Percentiles rank a stretch among this genome's conserved stretches.
Conservation (phyloP, 257 asterid genomes). For the Petunia secreta region DNA sequence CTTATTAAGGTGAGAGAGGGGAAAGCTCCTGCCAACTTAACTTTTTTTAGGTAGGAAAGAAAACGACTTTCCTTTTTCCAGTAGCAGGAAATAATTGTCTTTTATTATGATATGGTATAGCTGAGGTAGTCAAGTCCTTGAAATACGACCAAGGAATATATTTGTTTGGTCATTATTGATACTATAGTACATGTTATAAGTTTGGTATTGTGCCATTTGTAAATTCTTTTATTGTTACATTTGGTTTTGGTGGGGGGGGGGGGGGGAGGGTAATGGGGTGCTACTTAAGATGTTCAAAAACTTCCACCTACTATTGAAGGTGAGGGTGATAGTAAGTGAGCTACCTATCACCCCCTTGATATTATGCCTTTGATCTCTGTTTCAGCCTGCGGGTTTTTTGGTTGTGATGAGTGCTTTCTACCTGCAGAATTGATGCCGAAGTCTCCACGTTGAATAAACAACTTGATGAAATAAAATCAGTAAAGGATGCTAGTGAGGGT, state of each 20-base stretch:
- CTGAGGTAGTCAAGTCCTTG: not conserved
- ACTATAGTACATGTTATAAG: slow-evolving; percentile 5
- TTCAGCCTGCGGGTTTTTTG: not conserved
- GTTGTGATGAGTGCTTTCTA: slow-evolving; percentile 14
- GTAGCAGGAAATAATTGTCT: not conserved
- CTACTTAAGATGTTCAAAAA: not conserved
- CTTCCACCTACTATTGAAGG: slow-evolving; percentile 15
- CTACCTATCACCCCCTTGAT: slow-evolving; percentile 4
- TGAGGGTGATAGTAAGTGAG: slow-evolving; percentile 14
- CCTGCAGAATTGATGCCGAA: slow-evolving; percentile 84
- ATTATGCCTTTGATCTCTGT: not conserved
- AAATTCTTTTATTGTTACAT: not conserved
- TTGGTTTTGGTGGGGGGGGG: no score
- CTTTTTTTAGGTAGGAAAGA: slow-evolving; percentile 3
- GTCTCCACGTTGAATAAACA: slow-evolving; percentile 69
- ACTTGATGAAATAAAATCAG: slow-evolving; percentile 60
- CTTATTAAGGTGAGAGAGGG: not conserved
- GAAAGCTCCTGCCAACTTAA: slow-evolving; percentile 20
- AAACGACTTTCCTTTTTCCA: not conserved
- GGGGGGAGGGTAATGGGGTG: not conserved
- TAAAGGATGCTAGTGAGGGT: slow-evolving; percentile 45
- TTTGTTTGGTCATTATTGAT: not conserved
- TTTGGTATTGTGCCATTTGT: not conserved
- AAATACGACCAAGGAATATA: not conserved
- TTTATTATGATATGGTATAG: not conserved